A percentile compares a stretch with the other conserved stretches of the same genome.
Conservation (phyloP, 306 rosid species). For the Sophora flavescens region DNA sequence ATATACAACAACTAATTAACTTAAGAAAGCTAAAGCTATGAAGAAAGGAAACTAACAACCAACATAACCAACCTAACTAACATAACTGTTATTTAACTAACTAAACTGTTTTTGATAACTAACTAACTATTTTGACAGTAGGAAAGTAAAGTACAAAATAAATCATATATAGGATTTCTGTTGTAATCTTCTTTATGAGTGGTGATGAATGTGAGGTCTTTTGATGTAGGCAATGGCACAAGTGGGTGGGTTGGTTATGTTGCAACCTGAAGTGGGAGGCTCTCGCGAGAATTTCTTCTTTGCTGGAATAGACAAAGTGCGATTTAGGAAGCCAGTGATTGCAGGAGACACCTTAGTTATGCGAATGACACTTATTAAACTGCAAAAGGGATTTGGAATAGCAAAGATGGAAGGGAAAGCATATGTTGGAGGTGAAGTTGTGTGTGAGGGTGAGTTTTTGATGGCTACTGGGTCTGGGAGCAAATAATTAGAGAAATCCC, state of each 20-base stretch:
- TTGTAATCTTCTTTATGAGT: constrained; percentile 12
- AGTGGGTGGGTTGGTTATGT: constrained; percentile 88
- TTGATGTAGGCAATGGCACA: constrained; percentile 83
- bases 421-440: constrained; percentile 84
- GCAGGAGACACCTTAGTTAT: constrained; percentile 91
- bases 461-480: constrained; percentile 71
- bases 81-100: too few relatives aligned
- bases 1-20: too few relatives aligned
- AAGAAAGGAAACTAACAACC: too few relatives aligned
- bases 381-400: constrained; percentile 81
- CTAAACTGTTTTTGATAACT: too few relatives aligned
- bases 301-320: constrained; percentile 86
- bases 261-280: constrained; percentile 85
- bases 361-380: constrained; percentile 80
- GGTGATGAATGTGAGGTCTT: constrained; percentile 29
- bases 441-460: constrained; percentile 84
- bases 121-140: too few relatives aligned
- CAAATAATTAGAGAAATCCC: constrained; percentile 37
- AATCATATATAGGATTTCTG: background rate
- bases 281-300: constrained; percentile 82
- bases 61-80: too few relatives aligned
- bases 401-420: constrained; percentile 95
- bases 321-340: constrained; percentile 85
- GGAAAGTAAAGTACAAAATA: background rate
- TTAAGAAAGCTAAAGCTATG: too few relatives aligned